Percentiles rank a stretch among this genome's conserved stretches.
phyloP scores from a whole-genome alignment of 2,329 filamentous ascomycete genomes.

The Rutstroemia sp. region DNA sequence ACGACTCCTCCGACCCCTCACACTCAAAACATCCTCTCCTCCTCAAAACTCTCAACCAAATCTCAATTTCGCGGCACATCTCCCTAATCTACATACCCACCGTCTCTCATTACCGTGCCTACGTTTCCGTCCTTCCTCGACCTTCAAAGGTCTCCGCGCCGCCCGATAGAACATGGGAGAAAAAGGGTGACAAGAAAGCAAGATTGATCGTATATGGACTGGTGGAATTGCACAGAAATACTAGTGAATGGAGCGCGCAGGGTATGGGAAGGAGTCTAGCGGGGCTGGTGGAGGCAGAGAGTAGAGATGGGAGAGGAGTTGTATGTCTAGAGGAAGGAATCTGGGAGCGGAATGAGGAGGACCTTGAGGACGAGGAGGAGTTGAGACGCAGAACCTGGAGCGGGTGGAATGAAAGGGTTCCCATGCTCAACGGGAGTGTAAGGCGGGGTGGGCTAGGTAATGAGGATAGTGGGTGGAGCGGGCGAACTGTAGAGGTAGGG shows the following conservation, averaged over 20 bases:
- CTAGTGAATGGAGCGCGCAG: constrained; percentile 69
- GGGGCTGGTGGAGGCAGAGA: constrained; percentile 53
- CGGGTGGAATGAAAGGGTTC: constrained; percentile 45
- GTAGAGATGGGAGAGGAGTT: constrained; percentile 36
- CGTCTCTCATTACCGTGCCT: constrained; percentile 69
- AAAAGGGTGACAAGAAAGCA: constrained; percentile 14
- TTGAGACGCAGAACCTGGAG: neutral
- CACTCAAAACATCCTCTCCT: constrained; percentile 39
- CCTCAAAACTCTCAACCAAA: constrained; percentile 58
- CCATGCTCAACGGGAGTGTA: constrained; percentile 52
- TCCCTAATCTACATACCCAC: constrained; percentile 67
- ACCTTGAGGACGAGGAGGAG: constrained; percentile 18
- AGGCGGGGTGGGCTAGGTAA: constrained; percentile 35
- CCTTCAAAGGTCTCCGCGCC: constrained; percentile 1
- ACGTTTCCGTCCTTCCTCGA: constrained; percentile 46
- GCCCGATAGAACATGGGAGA: neutral
- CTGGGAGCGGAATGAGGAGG: constrained; percentile 7
- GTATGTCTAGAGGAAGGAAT: constrained; percentile 38
- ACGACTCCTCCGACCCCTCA: constrained; percentile 11
- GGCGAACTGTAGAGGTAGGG: constrained; percentile 49
- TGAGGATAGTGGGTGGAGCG: constrained; percentile 48
- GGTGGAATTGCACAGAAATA: constrained; percentile 56
- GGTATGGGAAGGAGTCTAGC: constrained; percentile 59
- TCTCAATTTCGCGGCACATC: constrained; percentile 62
- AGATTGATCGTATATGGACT: constrained; percentile 57